A percentile compares a stretch with the other conserved stretches of the same genome.
phyloP scores from a whole-genome alignment of 164 flowering plant genomes.

The Umbilicus rupestris region DNA sequence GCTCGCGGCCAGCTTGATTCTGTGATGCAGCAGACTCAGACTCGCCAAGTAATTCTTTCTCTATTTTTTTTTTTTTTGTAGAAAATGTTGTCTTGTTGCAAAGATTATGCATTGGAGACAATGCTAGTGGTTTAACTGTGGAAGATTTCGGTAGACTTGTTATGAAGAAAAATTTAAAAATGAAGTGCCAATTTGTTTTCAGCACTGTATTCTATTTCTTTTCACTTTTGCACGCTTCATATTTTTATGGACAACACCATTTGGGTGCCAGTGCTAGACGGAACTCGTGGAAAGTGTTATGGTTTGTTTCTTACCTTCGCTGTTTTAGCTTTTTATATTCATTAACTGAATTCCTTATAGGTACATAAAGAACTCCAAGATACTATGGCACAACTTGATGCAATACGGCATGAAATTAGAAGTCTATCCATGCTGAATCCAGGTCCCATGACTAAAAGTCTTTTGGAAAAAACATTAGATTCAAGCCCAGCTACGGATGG shows the following conservation, averaged over 20 bases:
- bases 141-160: too few species aligned
- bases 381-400: conserved; percentile 73
- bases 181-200: too few species aligned
- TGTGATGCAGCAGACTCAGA: conserved; percentile 84
- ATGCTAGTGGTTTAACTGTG: too few species aligned
- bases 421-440: conserved; percentile 68
- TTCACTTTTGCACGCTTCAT: too few species aligned
- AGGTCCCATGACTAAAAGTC: conserved; percentile 56
- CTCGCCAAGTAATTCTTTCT: conserved; percentile 47
- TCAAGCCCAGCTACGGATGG: conserved; percentile 20
- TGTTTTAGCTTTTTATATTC: too few species aligned
- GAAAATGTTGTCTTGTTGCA: background rate
- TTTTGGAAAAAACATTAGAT: conserved; percentile 34
- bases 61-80: background rate
- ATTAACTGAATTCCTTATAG: conserved; percentile 23
- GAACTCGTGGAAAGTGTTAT: too few species aligned
- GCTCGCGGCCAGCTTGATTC: conserved; percentile 87
- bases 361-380: conserved; percentile 94
- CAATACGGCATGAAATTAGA: conserved; percentile 78
- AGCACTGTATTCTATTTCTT: too few species aligned
- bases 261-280: too few species aligned
- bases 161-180: too few species aligned
- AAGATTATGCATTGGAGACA: too few species aligned
- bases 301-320: too few species aligned
- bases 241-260: too few species aligned